These are phyloP conservation scores for Cicer bijugum DNA, from an alignment of 306 rosid species.

Conservation along the genomic window DNA sequence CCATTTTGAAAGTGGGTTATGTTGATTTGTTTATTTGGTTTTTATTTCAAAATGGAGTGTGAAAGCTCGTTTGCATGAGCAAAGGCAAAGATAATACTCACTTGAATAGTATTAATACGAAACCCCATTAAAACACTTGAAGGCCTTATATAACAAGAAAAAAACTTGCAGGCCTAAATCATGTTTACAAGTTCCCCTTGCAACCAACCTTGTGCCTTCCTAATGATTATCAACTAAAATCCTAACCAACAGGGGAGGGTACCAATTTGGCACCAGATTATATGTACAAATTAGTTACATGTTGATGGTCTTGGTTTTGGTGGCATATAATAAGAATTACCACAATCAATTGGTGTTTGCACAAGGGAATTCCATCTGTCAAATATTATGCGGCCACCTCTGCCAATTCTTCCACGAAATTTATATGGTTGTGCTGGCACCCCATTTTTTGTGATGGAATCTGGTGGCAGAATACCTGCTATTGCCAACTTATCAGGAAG, in stretches of 20 bases:
- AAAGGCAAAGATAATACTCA: slow-evolving; percentile 9
- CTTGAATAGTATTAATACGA: slow-evolving; percentile 38
- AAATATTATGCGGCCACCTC: slow-evolving; percentile 93
- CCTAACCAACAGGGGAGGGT: slow-evolving; percentile 44
- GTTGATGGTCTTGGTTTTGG: slow-evolving; percentile 72
- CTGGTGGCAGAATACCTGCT: slow-evolving; percentile 79
- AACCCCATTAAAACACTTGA: slow-evolving; percentile 42
- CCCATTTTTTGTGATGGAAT: slow-evolving; percentile 60
- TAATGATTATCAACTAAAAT: slow-evolving; percentile 47
- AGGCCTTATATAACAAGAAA: slow-evolving; percentile 38
- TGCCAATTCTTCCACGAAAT: slow-evolving; percentile 84
- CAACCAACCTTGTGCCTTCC: slow-evolving; percentile 50
- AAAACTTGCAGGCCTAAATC: slow-evolving; percentile 41
- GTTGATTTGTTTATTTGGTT: neutral
- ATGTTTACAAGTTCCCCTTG: slow-evolving; percentile 48
- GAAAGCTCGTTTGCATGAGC: slow-evolving; percentile 22
- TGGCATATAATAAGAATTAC: slow-evolving; percentile 78
- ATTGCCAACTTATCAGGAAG: slow-evolving; percentile 91
- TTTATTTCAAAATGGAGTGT: neutral
- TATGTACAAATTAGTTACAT: slow-evolving; percentile 59
- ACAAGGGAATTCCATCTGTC: slow-evolving; percentile 88
- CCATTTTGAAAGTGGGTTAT: slow-evolving; percentile 15
- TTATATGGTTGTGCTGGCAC: slow-evolving; percentile 61
- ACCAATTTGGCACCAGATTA: slow-evolving; percentile 44
- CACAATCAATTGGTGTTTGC: slow-evolving; percentile 83